Base-by-base conservation (phyloP, 495 filamentous ascomycete species). In the Aspergillus cavernicola region DNA sequence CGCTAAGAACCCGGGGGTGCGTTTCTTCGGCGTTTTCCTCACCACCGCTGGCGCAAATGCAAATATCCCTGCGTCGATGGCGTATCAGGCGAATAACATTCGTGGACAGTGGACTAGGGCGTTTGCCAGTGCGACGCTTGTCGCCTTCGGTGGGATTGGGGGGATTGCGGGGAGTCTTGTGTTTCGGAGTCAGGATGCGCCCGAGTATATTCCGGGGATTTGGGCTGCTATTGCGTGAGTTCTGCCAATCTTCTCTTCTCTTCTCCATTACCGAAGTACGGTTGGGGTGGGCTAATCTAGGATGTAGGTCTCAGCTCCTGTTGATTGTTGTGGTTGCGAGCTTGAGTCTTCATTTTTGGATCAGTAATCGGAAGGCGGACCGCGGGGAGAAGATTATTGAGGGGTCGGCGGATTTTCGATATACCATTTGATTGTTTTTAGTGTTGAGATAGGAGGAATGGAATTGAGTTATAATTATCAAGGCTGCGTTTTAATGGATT, bases 71-170 rank as follows among this genome's bases (percentile, higher is more conserved):
- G 49, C 66, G 1, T 66, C 68, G 4, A 67, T 87, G 75, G 75
- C 82, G 0, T 85, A 84, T 59, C 83, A 87, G 58, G 77, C 81
- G 3, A 85, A 85, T 61, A 86, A 86, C 54, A 75, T 85, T 57
- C 80, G 80, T 24, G 83, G 83, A 1, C 83, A 86, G 58, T 85
- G 82, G 83, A 84, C 81, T 43, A 75, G 83, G 16, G 84, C 83
- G 0, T 76, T 87, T 37, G 70, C 68, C 26, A 80, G 77, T 23
- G 81, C 83, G 0, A 79, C 74, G 0, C 71, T 83, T 10, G 79
- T 74, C 2, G 77, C 73, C 6, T 63, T 75, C 22, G 82, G 81
- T 6, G 80, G 77, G n/a, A 66, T 85, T 40, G 84, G 84, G 19
- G 83, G 83, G 8, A 85, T 87, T 53, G 72, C 71, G 8, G 79